Percentiles rank a stretch among this genome's conserved stretches.
These are phyloP conservation scores for Aspergillus sp. DNA, from an alignment of 2,329 filamentous ascomycete species.

Conservation along the genomic window DNA sequence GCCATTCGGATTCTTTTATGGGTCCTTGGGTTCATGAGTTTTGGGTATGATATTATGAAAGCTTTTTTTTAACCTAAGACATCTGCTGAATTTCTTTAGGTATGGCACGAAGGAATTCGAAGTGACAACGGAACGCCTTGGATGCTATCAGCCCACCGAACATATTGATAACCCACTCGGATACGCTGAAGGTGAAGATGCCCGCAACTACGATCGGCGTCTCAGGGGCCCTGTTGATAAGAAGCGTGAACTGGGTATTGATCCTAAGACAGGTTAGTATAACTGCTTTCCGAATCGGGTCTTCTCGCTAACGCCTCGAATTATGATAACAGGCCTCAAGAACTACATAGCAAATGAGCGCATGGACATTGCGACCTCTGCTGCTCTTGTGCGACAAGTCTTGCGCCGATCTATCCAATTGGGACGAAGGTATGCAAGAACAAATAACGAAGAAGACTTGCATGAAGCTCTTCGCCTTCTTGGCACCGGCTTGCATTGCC, in stretches of 20 bases:
- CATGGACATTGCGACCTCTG: slow-evolving; percentile 76
- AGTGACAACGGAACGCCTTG: slow-evolving; percentile 74
- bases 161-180: slow-evolving; percentile 79
- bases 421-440: slow-evolving; percentile 70
- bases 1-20: slow-evolving; percentile 87
- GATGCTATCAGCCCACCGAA: slow-evolving; percentile 79
- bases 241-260: slow-evolving; percentile 72
- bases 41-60: slow-evolving; percentile 58
- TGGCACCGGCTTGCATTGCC: slow-evolving; percentile 84
- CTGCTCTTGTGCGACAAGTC: slow-evolving; percentile 71
- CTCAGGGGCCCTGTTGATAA: slow-evolving; percentile 83
- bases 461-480: slow-evolving; percentile 84
- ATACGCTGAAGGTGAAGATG: slow-evolving; percentile 87
- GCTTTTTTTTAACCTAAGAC: not conserved
- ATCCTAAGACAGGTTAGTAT: slow-evolving; percentile 63
- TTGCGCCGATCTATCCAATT: slow-evolving; percentile 74
- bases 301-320: not conserved
- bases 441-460: slow-evolving; percentile 70
- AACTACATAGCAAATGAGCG: slow-evolving; percentile 92
- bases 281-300: not conserved
- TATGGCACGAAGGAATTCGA: slow-evolving; percentile 79
- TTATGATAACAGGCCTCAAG: slow-evolving; percentile 61
- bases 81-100: slow-evolving; percentile 16
- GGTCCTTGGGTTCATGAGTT: slow-evolving; percentile 85
- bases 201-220: slow-evolving; percentile 74